These are phyloP conservation scores for Trichoderma gracile DNA, from an alignment of 2,329 filamentous ascomycete species.

Conservation along the genomic window DNA sequence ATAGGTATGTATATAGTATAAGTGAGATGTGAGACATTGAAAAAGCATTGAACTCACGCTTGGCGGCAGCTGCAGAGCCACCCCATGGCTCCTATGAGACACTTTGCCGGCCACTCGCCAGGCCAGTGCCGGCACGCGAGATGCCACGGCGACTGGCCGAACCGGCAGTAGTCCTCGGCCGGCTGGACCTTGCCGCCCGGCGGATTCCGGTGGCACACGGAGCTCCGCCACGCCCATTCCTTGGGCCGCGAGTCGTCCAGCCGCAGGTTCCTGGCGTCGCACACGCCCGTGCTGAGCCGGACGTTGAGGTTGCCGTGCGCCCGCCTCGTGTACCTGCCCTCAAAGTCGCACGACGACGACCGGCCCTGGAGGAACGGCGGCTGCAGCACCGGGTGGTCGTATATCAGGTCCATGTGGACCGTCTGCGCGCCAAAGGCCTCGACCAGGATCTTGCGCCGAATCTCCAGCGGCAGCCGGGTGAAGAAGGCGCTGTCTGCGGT, in stretches of 20 bases:
- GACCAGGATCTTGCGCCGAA: conserved; percentile 37
- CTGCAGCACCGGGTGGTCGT: conserved; percentile 25
- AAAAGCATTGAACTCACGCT: conserved; percentile 30
- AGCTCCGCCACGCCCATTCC: conserved; percentile 34
- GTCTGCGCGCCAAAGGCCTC: conserved; percentile 32
- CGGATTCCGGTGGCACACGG: conserved; percentile 33
- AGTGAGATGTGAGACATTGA: too few relatives aligned
- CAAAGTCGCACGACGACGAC: too few relatives aligned
- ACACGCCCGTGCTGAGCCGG: background rate
- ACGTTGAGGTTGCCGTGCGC: conserved; percentile 11
- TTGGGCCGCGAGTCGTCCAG: conserved; percentile 26
- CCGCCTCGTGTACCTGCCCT: background rate
- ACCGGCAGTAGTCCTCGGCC: conserved; percentile 29
- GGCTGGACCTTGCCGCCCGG: conserved; percentile 27
- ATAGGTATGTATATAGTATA: background rate
- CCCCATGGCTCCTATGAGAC: conserved; percentile 35
- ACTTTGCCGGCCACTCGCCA: conserved; percentile 28
- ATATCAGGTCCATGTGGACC: conserved; percentile 33
- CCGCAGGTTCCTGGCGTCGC: conserved; percentile 1
- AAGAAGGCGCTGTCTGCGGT: conserved; percentile 33
- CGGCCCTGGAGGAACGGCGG: background rate
- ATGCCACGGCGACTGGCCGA: conserved; percentile 24
- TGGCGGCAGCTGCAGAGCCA: conserved; percentile 38
- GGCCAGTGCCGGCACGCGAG: conserved; percentile 31
- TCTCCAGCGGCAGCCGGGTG: conserved; percentile 38